Percentiles rank a stretch among this genome's conserved stretches.
Conservation (phyloP, 2,329 filamentous ascomycete genomes). For the Colletotrichum gloeosporioides region DNA sequence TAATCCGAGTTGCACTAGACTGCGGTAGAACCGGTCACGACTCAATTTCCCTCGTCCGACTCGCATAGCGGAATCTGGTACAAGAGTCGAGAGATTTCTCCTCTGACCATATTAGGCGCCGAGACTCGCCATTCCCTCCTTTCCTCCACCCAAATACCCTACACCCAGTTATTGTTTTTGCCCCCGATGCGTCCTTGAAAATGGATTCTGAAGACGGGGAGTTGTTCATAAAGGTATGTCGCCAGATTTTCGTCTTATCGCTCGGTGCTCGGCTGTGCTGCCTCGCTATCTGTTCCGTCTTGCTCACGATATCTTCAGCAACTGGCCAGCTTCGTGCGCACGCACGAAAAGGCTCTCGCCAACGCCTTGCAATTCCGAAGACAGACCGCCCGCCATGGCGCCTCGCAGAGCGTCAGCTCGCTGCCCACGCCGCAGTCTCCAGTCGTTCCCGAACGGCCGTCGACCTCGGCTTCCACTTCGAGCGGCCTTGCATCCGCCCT, state of each 20-base stretch:
- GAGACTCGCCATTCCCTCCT: constrained; percentile 4
- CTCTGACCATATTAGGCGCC: constrained; percentile 17
- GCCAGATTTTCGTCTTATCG: background rate
- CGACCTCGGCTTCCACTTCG: constrained; percentile 72
- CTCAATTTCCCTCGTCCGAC: constrained; percentile 6
- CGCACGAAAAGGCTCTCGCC: constrained; percentile 95
- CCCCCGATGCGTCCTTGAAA: constrained; percentile 57
- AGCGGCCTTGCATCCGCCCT: constrained; percentile 82
- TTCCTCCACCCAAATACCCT: constrained; percentile 21
- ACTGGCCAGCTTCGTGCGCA: constrained; percentile 93
- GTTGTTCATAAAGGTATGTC: constrained; percentile 81
- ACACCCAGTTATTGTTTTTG: constrained; percentile 12
- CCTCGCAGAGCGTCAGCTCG: constrained; percentile 69
- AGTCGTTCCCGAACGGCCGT: constrained; percentile 61
- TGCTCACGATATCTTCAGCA: constrained; percentile 61
- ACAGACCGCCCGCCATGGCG: constrained; percentile 72
- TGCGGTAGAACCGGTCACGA: constrained; percentile 16
- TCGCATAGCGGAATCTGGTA: background rate
- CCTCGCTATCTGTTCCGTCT: background rate
- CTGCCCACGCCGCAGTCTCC: constrained; percentile 61
- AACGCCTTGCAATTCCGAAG: constrained; percentile 90
- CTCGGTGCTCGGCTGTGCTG: background rate
- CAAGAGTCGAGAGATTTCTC: background rate
- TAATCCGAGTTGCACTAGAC: constrained; percentile 13
- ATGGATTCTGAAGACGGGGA: constrained; percentile 93